phyloP scores from a whole-genome alignment of 208 protist genomes.

The Porcisia deanei region DNA sequence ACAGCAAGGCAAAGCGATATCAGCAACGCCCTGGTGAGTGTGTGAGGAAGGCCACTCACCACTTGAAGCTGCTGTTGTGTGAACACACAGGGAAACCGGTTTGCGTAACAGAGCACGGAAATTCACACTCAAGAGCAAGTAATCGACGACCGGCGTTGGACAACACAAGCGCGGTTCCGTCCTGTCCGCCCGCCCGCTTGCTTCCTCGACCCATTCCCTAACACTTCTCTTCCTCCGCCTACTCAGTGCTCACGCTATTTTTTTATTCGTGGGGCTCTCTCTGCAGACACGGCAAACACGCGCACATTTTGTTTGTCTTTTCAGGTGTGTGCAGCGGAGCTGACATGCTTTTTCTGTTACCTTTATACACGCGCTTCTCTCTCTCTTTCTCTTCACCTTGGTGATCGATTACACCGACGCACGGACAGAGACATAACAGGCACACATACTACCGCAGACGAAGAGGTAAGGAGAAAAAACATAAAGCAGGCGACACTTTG shows the following conservation, averaged over 20 bases:
- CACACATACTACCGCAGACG: too few relatives aligned
- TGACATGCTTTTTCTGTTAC: not conserved
- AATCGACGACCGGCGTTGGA: not conserved
- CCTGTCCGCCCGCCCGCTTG: not conserved
- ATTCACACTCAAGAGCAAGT: not conserved
- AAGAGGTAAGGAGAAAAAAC: too few relatives aligned
- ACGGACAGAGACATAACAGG: not conserved
- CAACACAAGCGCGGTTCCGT: not conserved
- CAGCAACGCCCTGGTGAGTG: not conserved
- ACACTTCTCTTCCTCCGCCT: not conserved
- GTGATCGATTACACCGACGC: not conserved
- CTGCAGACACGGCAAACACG: not conserved
- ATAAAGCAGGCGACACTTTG: too few relatives aligned
- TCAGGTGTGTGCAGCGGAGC: not conserved
- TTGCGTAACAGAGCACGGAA: not conserved
- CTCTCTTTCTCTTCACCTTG: not conserved
- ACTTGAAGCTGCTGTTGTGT: not conserved
- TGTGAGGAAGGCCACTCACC: constrained; percentile 6
- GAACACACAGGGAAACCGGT: not conserved
- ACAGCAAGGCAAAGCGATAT: not conserved
- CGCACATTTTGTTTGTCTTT: not conserved
- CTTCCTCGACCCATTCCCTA: not conserved
- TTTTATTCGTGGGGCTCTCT: not conserved
- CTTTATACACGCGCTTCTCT: too few relatives aligned
- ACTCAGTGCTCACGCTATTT: not conserved